phyloP scores from a whole-genome alignment of 2,329 filamentous ascomycete genomes.

The Fusarium albidum region DNA sequence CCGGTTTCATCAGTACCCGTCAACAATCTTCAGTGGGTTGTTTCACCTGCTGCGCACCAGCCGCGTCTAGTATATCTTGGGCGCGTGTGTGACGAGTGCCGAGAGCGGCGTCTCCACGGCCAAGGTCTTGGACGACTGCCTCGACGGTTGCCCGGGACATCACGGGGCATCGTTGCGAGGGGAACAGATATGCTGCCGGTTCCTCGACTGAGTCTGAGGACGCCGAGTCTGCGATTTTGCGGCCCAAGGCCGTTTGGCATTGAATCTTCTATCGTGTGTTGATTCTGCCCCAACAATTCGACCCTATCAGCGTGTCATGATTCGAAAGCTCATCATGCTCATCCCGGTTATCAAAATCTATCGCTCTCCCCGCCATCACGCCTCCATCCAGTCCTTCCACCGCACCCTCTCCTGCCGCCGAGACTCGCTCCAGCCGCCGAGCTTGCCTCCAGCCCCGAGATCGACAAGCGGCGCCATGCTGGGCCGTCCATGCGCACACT shows the following conservation, averaged over 20 bases:
- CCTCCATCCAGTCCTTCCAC: constrained; percentile 34
- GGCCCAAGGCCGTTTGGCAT: too few species aligned
- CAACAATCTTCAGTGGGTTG: too few species aligned
- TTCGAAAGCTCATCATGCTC: too few species aligned
- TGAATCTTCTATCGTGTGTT: too few species aligned
- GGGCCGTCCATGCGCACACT: constrained; percentile 82
- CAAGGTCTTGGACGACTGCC: not conserved
- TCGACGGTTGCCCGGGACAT: not conserved
- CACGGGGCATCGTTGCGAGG: too few species aligned
- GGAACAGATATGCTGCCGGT: too few species aligned
- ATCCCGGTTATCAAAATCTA: not conserved
- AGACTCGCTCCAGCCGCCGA: constrained; percentile 40
- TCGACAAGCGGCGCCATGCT: constrained; percentile 71
- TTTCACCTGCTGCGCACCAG: too few species aligned
- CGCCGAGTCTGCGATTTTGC: too few species aligned
- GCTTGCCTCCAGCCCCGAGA: constrained; percentile 46
- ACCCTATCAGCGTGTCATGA: too few species aligned
- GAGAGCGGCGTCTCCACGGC: not conserved
- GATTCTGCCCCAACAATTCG: too few species aligned
- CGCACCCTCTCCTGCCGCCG: constrained; percentile 4
- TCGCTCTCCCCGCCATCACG: not conserved
- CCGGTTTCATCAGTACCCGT: too few species aligned
- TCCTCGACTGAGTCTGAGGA: too few species aligned
- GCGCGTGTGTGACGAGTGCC: not conserved
- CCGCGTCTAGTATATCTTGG: constrained; percentile 4